Percentiles rank a stretch among this genome's conserved stretches.
Conservation (phyloP, 331 rosid genomes). For the Dryas integrifolia region DNA sequence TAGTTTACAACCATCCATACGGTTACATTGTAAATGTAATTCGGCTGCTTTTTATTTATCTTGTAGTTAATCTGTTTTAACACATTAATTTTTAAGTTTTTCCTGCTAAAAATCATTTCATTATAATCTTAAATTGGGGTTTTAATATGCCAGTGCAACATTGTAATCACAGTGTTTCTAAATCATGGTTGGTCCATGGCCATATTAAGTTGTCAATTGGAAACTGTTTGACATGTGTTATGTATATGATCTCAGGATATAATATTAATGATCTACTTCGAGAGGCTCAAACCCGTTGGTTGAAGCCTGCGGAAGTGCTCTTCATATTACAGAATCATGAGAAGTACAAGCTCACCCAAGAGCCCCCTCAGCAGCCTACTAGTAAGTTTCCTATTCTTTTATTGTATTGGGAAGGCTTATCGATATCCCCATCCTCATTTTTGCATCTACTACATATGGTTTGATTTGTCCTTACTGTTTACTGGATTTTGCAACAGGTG, state of each 20-base stretch:
- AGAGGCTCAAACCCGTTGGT: slow-evolving; percentile 91
- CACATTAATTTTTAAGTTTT: neutral
- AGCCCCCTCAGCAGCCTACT: slow-evolving; percentile 57
- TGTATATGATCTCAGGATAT: slow-evolving; percentile 51
- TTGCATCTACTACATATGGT: neutral
- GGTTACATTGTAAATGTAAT: neutral
- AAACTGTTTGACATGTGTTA: slow-evolving; percentile 18
- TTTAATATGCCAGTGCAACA: neutral
- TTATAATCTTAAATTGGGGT: neutral
- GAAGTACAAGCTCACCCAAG: slow-evolving; percentile 52
- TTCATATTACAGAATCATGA: slow-evolving; percentile 76
- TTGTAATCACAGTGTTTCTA: neutral
- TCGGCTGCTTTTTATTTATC: neutral
- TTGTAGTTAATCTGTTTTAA: neutral
- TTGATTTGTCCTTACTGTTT: slow-evolving; percentile 9
- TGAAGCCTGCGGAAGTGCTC: slow-evolving; percentile 83
- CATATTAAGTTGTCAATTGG: slow-evolving; percentile 6
- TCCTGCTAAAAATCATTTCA: neutral
- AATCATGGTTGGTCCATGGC: too few relatives aligned
- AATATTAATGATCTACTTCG: slow-evolving; percentile 50
- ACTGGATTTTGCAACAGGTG: slow-evolving; percentile 56
- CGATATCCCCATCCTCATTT: neutral
- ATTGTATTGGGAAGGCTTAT: slow-evolving; percentile 10
- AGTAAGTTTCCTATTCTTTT: slow-evolving; percentile 37
- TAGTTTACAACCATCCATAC: neutral